These are phyloP conservation scores for Lignosus rhinocerotis DNA, from an alignment of 1,284 basidiomycete genomes.

Conservation along the genomic window DNA sequence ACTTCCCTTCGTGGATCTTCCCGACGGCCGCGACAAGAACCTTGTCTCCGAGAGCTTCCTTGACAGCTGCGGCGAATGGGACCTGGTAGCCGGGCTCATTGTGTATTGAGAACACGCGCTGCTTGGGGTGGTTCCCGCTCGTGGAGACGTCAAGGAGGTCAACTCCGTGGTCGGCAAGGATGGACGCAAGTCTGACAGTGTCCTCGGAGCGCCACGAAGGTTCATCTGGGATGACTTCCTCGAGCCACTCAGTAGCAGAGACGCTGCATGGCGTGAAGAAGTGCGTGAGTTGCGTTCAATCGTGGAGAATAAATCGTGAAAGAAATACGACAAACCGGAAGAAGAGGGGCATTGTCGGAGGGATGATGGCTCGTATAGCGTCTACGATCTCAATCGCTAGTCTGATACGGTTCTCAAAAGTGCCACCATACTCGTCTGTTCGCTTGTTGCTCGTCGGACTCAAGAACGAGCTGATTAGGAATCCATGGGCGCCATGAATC, in stretches of 20 bases:
- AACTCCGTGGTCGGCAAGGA: constrained; percentile 51
- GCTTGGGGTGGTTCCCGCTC: constrained; percentile 44
- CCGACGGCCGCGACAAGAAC: constrained; percentile 59
- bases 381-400: constrained; percentile 51
- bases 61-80: constrained; percentile 49
- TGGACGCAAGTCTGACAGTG: constrained; percentile 46
- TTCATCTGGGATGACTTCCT: constrained; percentile 43
- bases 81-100: constrained; percentile 43
- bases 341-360: constrained; percentile 64
- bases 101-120: constrained; percentile 13
- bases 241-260: constrained; percentile 58
- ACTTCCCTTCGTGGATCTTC: constrained; percentile 51
- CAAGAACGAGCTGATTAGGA: constrained; percentile 43
- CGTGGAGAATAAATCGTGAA: neutral
- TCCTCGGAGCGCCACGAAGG: constrained; percentile 56
- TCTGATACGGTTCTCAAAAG: constrained; percentile 50
- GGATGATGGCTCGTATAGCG: constrained; percentile 50
- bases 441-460: constrained; percentile 58
- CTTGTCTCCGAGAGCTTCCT: constrained; percentile 38
- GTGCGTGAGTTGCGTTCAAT: neutral
- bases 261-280: constrained; percentile 34
- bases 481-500: constrained; percentile 42
- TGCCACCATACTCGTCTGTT: constrained; percentile 61
- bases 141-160: constrained; percentile 52
- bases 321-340: constrained; percentile 52